Percentiles rank a stretch among this genome's conserved stretches.
These are phyloP conservation scores for Biscogniauxia marginata DNA, from an alignment of 2,329 filamentous ascomycete species.

Conservation along the genomic window DNA sequence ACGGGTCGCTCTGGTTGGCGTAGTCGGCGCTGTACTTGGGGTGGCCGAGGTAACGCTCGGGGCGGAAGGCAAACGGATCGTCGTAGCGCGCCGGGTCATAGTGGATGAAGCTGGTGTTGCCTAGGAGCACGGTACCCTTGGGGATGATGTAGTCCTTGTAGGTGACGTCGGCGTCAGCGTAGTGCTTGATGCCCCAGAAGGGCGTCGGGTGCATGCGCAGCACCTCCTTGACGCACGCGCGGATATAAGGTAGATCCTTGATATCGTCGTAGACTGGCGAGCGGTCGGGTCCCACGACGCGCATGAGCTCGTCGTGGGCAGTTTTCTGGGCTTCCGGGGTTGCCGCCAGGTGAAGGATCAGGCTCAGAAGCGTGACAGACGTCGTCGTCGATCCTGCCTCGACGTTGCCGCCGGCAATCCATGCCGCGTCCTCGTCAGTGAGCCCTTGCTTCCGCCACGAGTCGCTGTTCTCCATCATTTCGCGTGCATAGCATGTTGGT, in stretches of 20 bases:
- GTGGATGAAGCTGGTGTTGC: constrained; percentile 31
- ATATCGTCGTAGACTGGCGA: constrained; percentile 32
- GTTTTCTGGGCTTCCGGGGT: constrained; percentile 31
- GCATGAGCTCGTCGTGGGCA: constrained; percentile 43
- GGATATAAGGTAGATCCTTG: constrained; percentile 32
- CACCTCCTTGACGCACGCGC: constrained; percentile 33
- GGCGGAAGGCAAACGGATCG: constrained; percentile 15
- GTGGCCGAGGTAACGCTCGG: constrained; percentile 18
- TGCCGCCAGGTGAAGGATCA: constrained; percentile 23
- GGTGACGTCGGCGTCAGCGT: constrained; percentile 42
- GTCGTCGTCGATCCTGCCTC: constrained; percentile 42
- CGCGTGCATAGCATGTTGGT: constrained; percentile 22
- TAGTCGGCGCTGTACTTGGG: constrained; percentile 20
- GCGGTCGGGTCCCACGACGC: constrained; percentile 33
- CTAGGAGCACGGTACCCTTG: constrained; percentile 39
- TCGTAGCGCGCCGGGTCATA: constrained; percentile 21
- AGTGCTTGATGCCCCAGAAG: constrained; percentile 40
- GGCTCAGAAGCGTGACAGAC: constrained; percentile 33
- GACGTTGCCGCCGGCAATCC: constrained; percentile 27
- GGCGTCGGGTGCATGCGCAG: constrained; percentile 22
- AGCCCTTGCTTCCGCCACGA: constrained; percentile 24
- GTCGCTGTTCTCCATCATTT: constrained; percentile 20
- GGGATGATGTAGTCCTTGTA: constrained; percentile 47
- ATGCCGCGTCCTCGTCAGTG: constrained; percentile 24
- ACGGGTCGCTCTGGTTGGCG: constrained; percentile 25